Conservation (phyloP, 2,329 filamentous ascomycete species). For the Parafenestella ontariensis region DNA sequence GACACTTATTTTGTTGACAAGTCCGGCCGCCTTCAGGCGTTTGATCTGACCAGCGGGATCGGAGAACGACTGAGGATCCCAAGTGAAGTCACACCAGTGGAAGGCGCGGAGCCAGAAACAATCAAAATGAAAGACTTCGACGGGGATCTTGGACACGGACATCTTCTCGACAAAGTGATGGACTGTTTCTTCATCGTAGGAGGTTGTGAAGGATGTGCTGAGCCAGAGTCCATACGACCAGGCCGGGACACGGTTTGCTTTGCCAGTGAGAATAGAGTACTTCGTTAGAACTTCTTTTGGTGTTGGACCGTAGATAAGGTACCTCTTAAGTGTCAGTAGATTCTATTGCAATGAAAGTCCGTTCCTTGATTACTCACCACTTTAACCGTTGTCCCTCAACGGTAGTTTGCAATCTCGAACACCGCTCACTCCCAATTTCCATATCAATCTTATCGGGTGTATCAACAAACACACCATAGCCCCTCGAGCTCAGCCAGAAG, state of each 20-base stretch:
- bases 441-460: slow-evolving; percentile 72
- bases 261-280: slow-evolving; percentile 73
- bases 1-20: slow-evolving; percentile 69
- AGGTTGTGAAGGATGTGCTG: slow-evolving; percentile 77
- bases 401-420: slow-evolving; percentile 72
- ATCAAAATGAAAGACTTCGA: slow-evolving; percentile 78
- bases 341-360: not conserved
- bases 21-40: slow-evolving; percentile 67
- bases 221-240: slow-evolving; percentile 83
- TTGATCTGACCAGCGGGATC: slow-evolving; percentile 70
- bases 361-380: slow-evolving; percentile 51
- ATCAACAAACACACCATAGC: slow-evolving; percentile 80
- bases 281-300: slow-evolving; percentile 74
- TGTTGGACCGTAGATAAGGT: slow-evolving; percentile 73
- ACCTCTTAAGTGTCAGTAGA: slow-evolving; percentile 47
- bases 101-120: slow-evolving; percentile 81
- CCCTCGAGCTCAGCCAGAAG: slow-evolving; percentile 74
- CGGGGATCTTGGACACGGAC: slow-evolving; percentile 67
- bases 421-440: slow-evolving; percentile 77
- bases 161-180: slow-evolving; percentile 73
- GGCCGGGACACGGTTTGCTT: slow-evolving; percentile 68
- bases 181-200: slow-evolving; percentile 74
- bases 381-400: slow-evolving; percentile 73
- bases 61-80: slow-evolving; percentile 72
- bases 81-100: slow-evolving; percentile 77